Evolutionary conservation across 805 yeast species (phyloP).

Genomic region (Candida golubevii): DNA sequence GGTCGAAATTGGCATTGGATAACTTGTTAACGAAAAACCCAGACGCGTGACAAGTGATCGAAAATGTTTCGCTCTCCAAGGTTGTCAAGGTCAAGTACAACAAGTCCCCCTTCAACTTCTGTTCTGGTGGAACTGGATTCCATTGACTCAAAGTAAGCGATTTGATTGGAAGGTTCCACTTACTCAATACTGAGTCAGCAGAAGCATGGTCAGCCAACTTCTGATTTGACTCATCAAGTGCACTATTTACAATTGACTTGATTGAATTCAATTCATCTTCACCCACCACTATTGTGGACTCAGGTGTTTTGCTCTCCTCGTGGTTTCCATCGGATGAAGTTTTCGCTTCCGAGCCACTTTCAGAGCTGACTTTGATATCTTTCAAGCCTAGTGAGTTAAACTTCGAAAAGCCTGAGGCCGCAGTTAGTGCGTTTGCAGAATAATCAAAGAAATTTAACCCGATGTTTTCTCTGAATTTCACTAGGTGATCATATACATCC

Average conservation of each 20-base stretch:
- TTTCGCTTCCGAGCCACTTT: constrained; percentile 3
- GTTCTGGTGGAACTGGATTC: constrained; percentile 76
- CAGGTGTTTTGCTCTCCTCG: constrained; percentile 7
- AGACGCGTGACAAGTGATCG: constrained; percentile 70
- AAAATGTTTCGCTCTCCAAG: constrained; percentile 73
- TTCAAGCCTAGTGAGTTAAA: constrained; percentile 40
- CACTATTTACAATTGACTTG: constrained; percentile 8
- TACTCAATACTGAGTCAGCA: constrained; percentile 24
- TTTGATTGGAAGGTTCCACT: constrained; percentile 49
- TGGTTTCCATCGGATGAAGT: constrained; percentile 6
- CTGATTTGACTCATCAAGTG: constrained; percentile 5
- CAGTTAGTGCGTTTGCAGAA: constrained; percentile 37
- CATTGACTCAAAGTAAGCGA: constrained; percentile 63
- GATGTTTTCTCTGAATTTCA: constrained; percentile 56
- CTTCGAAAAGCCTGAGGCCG: constrained; percentile 47
- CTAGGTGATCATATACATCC: constrained; percentile 58
- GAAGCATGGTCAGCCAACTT: constrained; percentile 17
- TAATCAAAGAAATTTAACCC: constrained; percentile 49
- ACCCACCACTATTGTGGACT: constrained; percentile 14
- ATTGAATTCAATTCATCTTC: constrained; percentile 29
- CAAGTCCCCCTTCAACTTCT: constrained; percentile 68
- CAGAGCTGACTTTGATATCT: constrained; percentile 20
- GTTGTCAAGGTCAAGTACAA: constrained; percentile 72
- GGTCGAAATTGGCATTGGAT: constrained; percentile 66
- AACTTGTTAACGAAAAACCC: constrained; percentile 80